These are phyloP conservation scores for Lolium perenne DNA, from an alignment of 176 grass and related monocot genomes.

Conservation along the genomic window DNA sequence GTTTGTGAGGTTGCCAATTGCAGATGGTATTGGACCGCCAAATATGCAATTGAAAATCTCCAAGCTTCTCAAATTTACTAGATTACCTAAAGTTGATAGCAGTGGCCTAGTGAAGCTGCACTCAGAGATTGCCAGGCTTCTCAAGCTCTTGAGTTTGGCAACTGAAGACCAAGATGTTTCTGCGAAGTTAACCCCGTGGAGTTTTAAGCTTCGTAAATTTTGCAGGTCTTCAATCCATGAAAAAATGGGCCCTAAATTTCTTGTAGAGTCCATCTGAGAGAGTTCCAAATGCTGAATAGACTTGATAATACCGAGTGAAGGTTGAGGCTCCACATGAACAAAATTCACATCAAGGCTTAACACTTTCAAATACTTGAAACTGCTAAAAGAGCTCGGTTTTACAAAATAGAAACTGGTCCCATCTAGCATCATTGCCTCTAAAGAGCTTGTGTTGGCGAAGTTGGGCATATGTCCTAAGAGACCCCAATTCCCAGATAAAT, in stretches of 20 bases:
- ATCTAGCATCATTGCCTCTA: not conserved
- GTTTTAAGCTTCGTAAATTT: not conserved
- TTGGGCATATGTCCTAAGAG: not conserved
- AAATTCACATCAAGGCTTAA: not conserved
- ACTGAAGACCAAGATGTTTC: not conserved
- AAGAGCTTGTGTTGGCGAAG: not conserved
- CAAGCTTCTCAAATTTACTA: not conserved
- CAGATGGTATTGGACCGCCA: not conserved
- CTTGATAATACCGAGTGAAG: not conserved
- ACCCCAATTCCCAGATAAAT: slow-evolving; percentile 31
- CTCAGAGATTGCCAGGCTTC: rapidly evolving
- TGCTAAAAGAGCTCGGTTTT: not conserved
- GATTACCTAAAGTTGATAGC: not conserved
- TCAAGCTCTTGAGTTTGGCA: not conserved
- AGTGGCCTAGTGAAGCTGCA: not conserved
- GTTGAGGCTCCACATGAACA: not conserved
- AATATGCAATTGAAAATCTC: rapidly evolving
- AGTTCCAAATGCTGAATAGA: not conserved
- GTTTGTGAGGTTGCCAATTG: not conserved
- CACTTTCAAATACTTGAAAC: not conserved
- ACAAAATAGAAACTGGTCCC: not conserved
- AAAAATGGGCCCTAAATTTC: not conserved
- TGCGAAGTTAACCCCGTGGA: not conserved
- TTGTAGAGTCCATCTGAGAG: not conserved
- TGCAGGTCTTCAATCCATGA: not conserved